These are phyloP conservation scores for Stellera chamaejasme DNA, from an alignment of 345 rosid genomes.

Conservation along the genomic window DNA sequence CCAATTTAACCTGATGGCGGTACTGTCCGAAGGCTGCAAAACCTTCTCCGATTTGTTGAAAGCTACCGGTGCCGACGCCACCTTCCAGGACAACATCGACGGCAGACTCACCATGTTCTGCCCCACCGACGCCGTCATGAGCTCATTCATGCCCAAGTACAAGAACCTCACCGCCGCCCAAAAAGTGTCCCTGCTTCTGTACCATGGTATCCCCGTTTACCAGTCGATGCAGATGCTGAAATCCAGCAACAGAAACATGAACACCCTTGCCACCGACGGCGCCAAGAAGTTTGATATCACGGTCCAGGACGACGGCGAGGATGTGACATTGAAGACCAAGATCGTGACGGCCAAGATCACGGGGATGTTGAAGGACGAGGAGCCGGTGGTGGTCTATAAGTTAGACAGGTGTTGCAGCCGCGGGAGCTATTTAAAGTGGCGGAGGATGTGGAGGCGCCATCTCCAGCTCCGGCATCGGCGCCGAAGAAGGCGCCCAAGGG, in stretches of 20 bases:
- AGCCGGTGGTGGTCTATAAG: conserved; percentile 72
- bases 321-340: conserved; percentile 58
- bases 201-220: conserved; percentile 76
- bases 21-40: conserved; percentile 75
- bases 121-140: conserved; percentile 53
- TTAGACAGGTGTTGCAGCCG: conserved; percentile 63
- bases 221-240: conserved; percentile 56
- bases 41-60: conserved; percentile 58
- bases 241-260: conserved; percentile 66
- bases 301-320: conserved; percentile 67
- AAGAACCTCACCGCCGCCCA: conserved; percentile 64
- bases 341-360: conserved; percentile 49
- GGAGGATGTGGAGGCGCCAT: conserved; percentile 22
- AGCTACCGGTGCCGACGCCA: conserved; percentile 53
- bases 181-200: conserved; percentile 54
- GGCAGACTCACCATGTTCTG: conserved; percentile 92
- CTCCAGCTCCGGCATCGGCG: conserved; percentile 40
- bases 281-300: conserved; percentile 66
- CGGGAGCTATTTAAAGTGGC: conserved; percentile 63
- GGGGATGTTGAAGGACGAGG: conserved; percentile 63
- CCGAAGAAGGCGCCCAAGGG: conserved; percentile 21
- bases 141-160: conserved; percentile 55
- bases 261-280: conserved; percentile 92
- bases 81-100: conserved; percentile 61
- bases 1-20: conserved; percentile 45